Base-by-base conservation (phyloP, 139 green algal species). In the Deuterostichococcus epilithicus region DNA sequence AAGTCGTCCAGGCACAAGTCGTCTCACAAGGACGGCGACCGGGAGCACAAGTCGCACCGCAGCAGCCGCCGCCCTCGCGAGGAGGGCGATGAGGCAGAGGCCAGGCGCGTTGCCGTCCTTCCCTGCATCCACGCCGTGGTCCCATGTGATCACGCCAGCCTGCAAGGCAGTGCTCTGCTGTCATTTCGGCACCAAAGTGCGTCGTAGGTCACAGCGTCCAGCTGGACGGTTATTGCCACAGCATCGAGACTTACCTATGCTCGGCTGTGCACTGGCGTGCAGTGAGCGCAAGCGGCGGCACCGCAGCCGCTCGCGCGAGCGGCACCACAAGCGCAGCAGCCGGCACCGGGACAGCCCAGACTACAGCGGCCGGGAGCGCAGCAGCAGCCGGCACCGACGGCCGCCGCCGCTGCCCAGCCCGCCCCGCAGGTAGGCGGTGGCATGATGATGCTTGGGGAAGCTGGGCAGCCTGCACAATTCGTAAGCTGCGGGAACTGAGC, bases 311-410 rank as follows among this genome's bases (percentile, higher is more conserved):
- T 38, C 33, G 68, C 36, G 25, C 15, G 42, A 75, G 42, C 36
- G 28, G 26, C 5, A 67, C 28, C 22, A 23, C 26, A 6, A 65
- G 6, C 52, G 39, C 37, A 75, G 70, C 70, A 75, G 38, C 26
- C 39, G 28, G 13, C 52, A 13, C 52, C 52, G 52, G 18, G 52
- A 63, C n/a, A n/a, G n/a, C n/a, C n/a, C n/a, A 15, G 70, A 75
- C 34, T 67, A 69, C 38, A 69, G 66, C 36, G 67, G 47, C n/a
- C 26, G 67, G 67, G 44, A 70, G 5, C 45, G 69, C 6, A 74
- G 78, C 68, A 20, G 22, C 37, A 81, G 70, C 22, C 72, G 77
- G 6, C 42, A 74, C 22, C 67, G 44, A 32, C 30, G 58, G 65
- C 25, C 63, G 78, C 60, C 35, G 26, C 37, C 70, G 71, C 42